Evolutionary conservation across 306 rosid genomes (phyloP), one percentile per base, ranked within the genome.

Genomic region (Trifolium pratense): DNA sequence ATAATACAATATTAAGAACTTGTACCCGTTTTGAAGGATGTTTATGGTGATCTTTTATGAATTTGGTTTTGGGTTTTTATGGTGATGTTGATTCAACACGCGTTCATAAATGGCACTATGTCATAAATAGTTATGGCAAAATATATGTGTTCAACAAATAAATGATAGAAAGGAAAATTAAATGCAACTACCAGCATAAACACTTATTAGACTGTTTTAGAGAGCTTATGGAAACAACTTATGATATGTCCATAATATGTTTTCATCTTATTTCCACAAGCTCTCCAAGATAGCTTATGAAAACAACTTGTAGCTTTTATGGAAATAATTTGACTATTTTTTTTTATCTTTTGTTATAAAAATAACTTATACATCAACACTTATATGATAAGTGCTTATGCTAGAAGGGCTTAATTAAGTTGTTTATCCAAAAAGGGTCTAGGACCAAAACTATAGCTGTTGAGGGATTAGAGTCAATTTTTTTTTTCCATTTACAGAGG

Each of bases 41-140:
- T 32, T 25, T 40, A 45, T 62, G 59, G 25, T 6, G 42, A 45
- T 68, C 26, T 73, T 60, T 18, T 40, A 53, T 74, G 66, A 61
- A 74, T 74, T 70, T 78, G 62, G 60, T 46, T 9, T 68, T 53
- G 61, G 68, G 25, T 56, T 69, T 75, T 75, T 37, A 20, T 55
- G 42, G 65, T 59, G 68, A 59, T 21, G 16, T 66, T 77, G 70
- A 15, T 59, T 73, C 31, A 42, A 25, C 18, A 32, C 17, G 20
- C 61, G 71, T 45, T 74, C 3, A 29, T 56, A 60, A 74, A 59
- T 34, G 55, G 37, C 43, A 70, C 53, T 62, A 21, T 43, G 73
- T 13, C 64, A 67, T 40, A 5, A 34, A 67, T 52, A 29, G 58
- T 32, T 6, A 46, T 25, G 51, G 7, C 57, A 45, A 45, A 37